Percentiles rank a stretch among this genome's conserved stretches.
Evolutionary conservation across 371 early-diverging fungal genomes (phyloP).

Genomic region (Actinomucor elegans): DNA sequence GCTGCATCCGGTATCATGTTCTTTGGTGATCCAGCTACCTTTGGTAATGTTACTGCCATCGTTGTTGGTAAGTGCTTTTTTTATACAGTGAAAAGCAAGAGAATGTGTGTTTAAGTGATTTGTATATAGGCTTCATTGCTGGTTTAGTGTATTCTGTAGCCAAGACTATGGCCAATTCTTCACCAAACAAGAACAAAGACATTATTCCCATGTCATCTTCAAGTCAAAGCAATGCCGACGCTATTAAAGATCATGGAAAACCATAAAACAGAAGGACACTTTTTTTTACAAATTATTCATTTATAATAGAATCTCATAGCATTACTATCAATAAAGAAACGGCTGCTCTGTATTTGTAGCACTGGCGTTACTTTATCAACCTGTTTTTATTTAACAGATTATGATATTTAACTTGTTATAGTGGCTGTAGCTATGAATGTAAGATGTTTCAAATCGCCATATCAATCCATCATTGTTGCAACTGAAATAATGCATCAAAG

Average conservation of each 20-base stretch:
- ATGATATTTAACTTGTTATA: no score
- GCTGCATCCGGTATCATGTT: slow-evolving; percentile 96
- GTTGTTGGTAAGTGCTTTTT: slow-evolving; percentile 50
- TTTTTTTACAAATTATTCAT: no score
- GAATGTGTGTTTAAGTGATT: neutral
- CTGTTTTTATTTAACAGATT: no score
- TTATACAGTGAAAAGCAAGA: no score
- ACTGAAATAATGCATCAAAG: no score
- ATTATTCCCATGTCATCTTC: slow-evolving; percentile 38
- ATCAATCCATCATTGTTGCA: no score
- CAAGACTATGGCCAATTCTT: slow-evolving; percentile 46
- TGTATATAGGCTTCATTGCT: slow-evolving; percentile 64
- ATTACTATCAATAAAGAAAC: no score
- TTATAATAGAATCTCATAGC: no score
- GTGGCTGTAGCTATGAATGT: no score
- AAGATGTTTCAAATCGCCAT: no score
- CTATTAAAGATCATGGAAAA: slow-evolving; percentile 32
- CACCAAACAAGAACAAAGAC: slow-evolving; percentile 26
- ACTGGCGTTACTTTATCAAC: no score
- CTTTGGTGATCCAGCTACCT: slow-evolving; percentile 85
- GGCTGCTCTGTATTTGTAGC: no score
- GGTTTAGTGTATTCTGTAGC: slow-evolving; percentile 87
- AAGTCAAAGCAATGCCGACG: slow-evolving; percentile 34
- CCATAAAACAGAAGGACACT: slow-evolving; percentile 13
- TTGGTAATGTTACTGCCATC: slow-evolving; percentile 81